phyloP scores from a whole-genome alignment of 1,284 basidiomycete genomes.

The Tilletia caries region DNA sequence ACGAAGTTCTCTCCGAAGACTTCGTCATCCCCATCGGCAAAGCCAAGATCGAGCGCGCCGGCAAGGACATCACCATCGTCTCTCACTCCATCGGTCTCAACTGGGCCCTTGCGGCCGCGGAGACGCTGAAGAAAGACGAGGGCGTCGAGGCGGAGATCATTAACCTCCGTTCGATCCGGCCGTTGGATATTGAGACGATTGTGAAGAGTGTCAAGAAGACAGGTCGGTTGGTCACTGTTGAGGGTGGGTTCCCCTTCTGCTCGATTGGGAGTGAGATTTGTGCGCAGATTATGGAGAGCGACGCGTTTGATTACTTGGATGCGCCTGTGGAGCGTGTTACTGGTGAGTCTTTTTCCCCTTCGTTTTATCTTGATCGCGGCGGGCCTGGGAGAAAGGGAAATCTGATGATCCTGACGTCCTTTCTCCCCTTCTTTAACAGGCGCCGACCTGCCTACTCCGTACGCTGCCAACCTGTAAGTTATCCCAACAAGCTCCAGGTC shows the following conservation, averaged over 20 bases:
- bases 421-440: not conserved
- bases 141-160: constrained; percentile 97
- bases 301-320: constrained; percentile 94
- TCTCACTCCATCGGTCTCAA: constrained; percentile 63
- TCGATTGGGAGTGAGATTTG: constrained; percentile 98
- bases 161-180: constrained; percentile 91
- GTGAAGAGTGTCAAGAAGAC: constrained; percentile 97
- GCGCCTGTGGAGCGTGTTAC: constrained; percentile 83
- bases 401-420: not conserved
- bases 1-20: constrained; percentile 90
- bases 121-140: constrained; percentile 80
- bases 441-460: constrained; percentile 54
- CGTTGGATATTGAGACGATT: constrained; percentile 95
- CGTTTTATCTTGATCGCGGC: not conserved
- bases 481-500: not conserved
- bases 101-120: constrained; percentile 65
- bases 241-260: constrained; percentile 97
- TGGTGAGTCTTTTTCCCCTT: not conserved
- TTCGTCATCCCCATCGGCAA: constrained; percentile 92
- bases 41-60: constrained; percentile 89
- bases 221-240: constrained; percentile 88
- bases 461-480: constrained; percentile 23
- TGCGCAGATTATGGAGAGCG: constrained; percentile 75
- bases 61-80: constrained; percentile 90
- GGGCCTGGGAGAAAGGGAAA: too few relatives aligned